These are phyloP conservation scores for Hypoxylon subgilvum DNA, from an alignment of 495 filamentous ascomycete genomes.

Conservation along the genomic window DNA sequence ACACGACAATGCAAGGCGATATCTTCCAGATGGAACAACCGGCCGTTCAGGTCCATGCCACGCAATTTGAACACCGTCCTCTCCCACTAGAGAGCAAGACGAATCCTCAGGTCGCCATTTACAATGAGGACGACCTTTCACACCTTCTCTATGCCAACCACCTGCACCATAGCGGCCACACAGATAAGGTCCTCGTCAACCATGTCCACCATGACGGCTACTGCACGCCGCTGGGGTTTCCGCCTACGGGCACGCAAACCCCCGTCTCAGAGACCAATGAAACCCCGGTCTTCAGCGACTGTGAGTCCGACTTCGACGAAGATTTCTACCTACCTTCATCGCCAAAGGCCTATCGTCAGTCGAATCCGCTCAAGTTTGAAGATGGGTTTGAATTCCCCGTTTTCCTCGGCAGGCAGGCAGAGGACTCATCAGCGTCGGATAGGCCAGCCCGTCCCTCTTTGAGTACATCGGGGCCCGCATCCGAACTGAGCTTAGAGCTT, in stretches of 20 bases:
- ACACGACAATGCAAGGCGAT: slow-evolving; percentile 40
- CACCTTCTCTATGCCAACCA: slow-evolving; percentile 40
- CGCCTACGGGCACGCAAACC: slow-evolving; percentile 22
- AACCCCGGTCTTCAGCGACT: slow-evolving; percentile 41
- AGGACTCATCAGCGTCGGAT: slow-evolving; percentile 16
- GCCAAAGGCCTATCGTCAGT: slow-evolving; percentile 11
- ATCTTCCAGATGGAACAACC: slow-evolving; percentile 41
- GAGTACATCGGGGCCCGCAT: not conserved
- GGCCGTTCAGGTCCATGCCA: slow-evolving; percentile 15
- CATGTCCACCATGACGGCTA: slow-evolving; percentile 32
- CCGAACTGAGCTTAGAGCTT: not conserved
- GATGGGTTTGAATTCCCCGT: slow-evolving; percentile 39
- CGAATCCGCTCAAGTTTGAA: slow-evolving; percentile 28
- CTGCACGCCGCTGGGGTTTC: slow-evolving; percentile 17
- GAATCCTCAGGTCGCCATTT: slow-evolving; percentile 48
- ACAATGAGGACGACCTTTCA: slow-evolving; percentile 53
- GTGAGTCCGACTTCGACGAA: slow-evolving; percentile 40
- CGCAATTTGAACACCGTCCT: slow-evolving; percentile 6
- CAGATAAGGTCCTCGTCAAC: slow-evolving; percentile 36
- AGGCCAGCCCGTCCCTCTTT: not conserved
- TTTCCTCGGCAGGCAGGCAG: slow-evolving; percentile 41
- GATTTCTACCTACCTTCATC: slow-evolving; percentile 20
- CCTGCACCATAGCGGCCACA: slow-evolving; percentile 29
- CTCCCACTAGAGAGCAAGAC: slow-evolving; percentile 2
- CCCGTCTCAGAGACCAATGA: slow-evolving; percentile 28